Evolutionary conservation across 1,284 basidiomycete species (phyloP).

Genomic region (Pseudomicrostroma phylloplanum): DNA sequence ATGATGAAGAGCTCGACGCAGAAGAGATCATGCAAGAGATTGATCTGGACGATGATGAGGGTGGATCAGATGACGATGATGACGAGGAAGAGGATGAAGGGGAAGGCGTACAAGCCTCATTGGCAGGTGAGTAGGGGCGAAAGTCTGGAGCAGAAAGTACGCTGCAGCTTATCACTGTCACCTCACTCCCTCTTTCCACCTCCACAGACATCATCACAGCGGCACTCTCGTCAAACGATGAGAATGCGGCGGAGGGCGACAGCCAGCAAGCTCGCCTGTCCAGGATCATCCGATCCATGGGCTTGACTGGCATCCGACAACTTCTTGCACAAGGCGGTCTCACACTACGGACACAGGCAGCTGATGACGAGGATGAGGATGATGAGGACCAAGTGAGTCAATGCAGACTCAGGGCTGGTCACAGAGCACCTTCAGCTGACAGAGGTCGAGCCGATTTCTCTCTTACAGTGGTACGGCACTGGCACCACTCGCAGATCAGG

Average conservation of each 20-base stretch:
- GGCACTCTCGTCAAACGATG: conserved; percentile 13
- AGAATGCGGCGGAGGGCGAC: neutral
- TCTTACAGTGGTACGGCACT: conserved; percentile 22
- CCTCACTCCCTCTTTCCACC: neutral
- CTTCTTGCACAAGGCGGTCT: conserved; percentile 22
- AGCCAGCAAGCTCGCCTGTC: conserved; percentile 1
- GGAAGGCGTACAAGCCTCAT: conserved; percentile 12
- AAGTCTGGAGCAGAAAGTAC: neutral
- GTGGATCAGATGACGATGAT: conserved; percentile 23
- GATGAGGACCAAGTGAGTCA: conserved; percentile 14
- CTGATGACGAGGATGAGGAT: conserved; percentile 21
- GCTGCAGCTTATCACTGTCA: neutral
- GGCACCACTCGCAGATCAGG: conserved; percentile 1
- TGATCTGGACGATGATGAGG: conserved; percentile 16
- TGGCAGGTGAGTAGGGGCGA: neutral
- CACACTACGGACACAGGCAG: conserved; percentile 10
- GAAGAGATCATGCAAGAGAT: conserved; percentile 12
- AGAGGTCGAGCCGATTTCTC: conserved; percentile 20
- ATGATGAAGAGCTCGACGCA: conserved; percentile 21
- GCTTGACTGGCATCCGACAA: conserved; percentile 27
- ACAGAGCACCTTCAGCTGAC: neutral
- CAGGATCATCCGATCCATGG: conserved; percentile 26
- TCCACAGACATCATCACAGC: conserved; percentile 21
- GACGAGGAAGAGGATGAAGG: conserved; percentile 27
- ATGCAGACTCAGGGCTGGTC: neutral